These are phyloP conservation scores for slime mould (Dictyostelium discoideum) DNA, from an alignment of 78 protist species.

Conservation along the genomic window DNA sequence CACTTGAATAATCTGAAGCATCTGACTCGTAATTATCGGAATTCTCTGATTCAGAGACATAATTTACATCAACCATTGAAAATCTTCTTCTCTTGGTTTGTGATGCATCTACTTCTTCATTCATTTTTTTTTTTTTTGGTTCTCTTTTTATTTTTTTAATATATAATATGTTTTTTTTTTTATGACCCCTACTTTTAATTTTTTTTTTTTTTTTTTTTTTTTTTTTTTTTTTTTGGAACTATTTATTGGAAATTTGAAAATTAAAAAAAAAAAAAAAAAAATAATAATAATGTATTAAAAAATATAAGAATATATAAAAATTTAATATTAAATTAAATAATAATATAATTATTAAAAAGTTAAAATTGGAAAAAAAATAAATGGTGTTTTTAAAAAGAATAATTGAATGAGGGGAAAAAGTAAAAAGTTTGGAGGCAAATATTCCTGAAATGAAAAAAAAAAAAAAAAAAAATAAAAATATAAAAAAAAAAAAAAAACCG, in stretches of 20 bases:
- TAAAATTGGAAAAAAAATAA: too few relatives aligned
- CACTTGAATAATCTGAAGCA: not conserved
- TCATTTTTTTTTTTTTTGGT: not conserved
- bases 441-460: too few relatives aligned
- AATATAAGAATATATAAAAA: not conserved
- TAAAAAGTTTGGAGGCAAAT: too few relatives aligned
- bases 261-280: not conserved
- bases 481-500: too few relatives aligned
- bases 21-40: not conserved
- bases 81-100: not conserved
- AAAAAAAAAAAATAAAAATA: too few relatives aligned
- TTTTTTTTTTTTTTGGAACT: not conserved
- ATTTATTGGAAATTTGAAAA: not conserved
- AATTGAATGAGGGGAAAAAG: not conserved
- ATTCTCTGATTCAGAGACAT: not conserved
- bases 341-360: too few relatives aligned
- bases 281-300: not conserved
- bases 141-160: not conserved
- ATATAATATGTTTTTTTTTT: not conserved
- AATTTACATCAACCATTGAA: not conserved
- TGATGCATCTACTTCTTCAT: not conserved
- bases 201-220: not conserved
- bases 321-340: too few relatives aligned
- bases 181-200: not conserved
- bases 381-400: too few relatives aligned